phyloP scores from a whole-genome alignment of 2,329 filamentous ascomycete genomes.

The Fusarium tuaranense region DNA sequence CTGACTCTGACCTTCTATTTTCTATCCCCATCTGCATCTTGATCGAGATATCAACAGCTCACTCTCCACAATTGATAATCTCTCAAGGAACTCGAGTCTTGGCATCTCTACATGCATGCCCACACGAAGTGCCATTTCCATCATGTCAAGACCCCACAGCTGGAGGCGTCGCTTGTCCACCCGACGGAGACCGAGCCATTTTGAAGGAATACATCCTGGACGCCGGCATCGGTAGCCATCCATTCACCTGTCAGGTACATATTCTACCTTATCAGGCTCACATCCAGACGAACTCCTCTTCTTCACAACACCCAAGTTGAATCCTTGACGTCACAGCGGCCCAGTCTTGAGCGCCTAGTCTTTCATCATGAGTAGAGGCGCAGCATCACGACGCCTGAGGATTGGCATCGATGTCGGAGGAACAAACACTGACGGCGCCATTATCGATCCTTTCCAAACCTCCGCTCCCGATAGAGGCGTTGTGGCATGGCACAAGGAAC shows the following conservation, averaged over 20 bases:
- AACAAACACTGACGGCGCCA: constrained; percentile 66
- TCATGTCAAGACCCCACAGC: constrained; percentile 1
- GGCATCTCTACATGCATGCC: background rate
- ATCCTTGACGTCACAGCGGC: background rate
- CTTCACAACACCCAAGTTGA: background rate
- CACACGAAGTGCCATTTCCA: background rate
- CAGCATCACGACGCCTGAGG: constrained; percentile 46
- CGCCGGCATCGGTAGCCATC: background rate
- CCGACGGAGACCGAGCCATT: constrained; percentile 11
- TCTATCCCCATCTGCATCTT: background rate
- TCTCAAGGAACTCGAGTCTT: background rate
- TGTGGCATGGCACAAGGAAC: constrained; percentile 61
- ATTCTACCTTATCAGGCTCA: background rate
- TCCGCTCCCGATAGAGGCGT: constrained; percentile 55
- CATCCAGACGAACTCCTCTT: background rate
- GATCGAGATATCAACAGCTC: background rate
- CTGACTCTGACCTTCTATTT: background rate
- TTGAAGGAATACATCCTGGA: background rate
- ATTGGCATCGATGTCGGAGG: constrained; percentile 62
- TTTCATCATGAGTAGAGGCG: constrained; percentile 29
- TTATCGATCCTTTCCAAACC: constrained; percentile 57
- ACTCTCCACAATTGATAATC: background rate
- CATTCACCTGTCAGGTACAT: background rate
- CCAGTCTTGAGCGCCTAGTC: background rate
- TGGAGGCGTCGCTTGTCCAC: background rate